Conservation (phyloP, 1,284 basidiomycete species). For the Moesziomyces antarcticus region DNA sequence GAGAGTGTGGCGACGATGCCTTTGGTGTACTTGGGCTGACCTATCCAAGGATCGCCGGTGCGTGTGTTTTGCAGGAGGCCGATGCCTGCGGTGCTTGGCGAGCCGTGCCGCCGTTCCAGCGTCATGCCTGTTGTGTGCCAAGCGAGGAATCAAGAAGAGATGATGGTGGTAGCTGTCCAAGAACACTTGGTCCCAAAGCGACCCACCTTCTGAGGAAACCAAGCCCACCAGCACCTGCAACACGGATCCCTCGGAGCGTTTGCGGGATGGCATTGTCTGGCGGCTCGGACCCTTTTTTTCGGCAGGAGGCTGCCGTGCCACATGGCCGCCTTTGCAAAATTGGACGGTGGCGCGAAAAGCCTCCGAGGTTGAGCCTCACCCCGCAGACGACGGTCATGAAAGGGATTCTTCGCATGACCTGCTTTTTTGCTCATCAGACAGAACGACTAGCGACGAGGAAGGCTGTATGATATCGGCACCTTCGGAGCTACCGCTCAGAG, state of each 20-base stretch:
- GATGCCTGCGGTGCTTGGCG: slow-evolving; percentile 33
- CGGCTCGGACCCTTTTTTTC: slow-evolving; percentile 24
- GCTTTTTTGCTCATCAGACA: too few species aligned
- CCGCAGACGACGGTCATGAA: too few species aligned
- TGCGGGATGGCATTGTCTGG: not conserved
- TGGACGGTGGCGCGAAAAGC: slow-evolving; percentile 4
- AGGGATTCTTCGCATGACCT: too few species aligned
- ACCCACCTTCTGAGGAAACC: too few species aligned
- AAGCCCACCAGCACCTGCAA: too few species aligned
- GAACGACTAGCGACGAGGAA: too few species aligned
- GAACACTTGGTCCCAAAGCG: too few species aligned
- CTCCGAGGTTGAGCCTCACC: slow-evolving; percentile 7
- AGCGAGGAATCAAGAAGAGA: not conserved
- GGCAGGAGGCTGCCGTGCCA: slow-evolving; percentile 6
- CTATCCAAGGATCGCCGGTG: slow-evolving; percentile 45
- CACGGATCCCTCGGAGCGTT: too few species aligned
- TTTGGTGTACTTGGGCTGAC: slow-evolving; percentile 49
- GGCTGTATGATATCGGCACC: too few species aligned
- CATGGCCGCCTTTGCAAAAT: slow-evolving; percentile 3
- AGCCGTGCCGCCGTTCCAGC: slow-evolving; percentile 29
- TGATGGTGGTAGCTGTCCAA: slow-evolving; percentile 1
- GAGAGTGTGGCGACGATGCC: slow-evolving; percentile 31
- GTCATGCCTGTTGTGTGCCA: not conserved
- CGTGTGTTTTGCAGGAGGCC: slow-evolving; percentile 32
- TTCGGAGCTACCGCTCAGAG: too few species aligned